Conservation (phyloP, 2,329 filamentous ascomycete species). For the Colletotrichum lentis region DNA sequence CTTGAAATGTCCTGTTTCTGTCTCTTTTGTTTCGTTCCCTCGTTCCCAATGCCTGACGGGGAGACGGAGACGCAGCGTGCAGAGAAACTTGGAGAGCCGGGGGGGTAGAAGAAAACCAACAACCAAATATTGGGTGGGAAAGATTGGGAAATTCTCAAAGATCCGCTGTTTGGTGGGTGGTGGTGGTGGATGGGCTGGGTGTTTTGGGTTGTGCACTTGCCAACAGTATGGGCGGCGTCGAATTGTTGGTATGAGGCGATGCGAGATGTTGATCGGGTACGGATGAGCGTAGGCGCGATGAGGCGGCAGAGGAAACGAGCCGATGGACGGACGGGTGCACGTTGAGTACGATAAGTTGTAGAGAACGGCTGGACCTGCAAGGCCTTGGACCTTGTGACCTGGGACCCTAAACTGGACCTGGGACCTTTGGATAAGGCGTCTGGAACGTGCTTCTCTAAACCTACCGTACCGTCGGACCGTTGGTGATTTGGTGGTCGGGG, state of each 20-base stretch:
- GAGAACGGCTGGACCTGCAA: slow-evolving; percentile 30
- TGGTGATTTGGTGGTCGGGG: slow-evolving; percentile 38
- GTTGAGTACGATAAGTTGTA: slow-evolving; percentile 25
- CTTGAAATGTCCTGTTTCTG: slow-evolving; percentile 2
- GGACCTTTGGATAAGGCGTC: slow-evolving; percentile 27
- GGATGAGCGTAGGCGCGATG: background rate
- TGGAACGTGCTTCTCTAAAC: slow-evolving; percentile 24
- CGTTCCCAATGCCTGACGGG: slow-evolving; percentile 16
- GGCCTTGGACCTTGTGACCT: slow-evolving; percentile 4
- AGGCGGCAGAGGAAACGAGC: slow-evolving; percentile 2
- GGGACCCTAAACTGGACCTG: slow-evolving; percentile 20
- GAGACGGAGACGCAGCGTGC: slow-evolving; percentile 9
- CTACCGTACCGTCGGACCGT: slow-evolving; percentile 37
- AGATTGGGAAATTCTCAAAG: too few species aligned
- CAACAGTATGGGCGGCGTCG: slow-evolving; percentile 20
- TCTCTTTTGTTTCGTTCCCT: slow-evolving; percentile 19
- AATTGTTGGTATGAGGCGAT: slow-evolving; percentile 5
- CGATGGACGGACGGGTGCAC: slow-evolving; percentile 12
- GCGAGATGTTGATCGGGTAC: background rate
- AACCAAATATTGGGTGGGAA: too few species aligned
- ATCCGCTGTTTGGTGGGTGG: background rate
- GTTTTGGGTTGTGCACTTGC: background rate
- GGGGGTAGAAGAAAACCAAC: background rate
- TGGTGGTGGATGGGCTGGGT: background rate
- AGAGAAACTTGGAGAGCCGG: background rate